phyloP scores from a whole-genome alignment of 2,329 filamentous ascomycete genomes.

The Xylaria hypoxylon region DNA sequence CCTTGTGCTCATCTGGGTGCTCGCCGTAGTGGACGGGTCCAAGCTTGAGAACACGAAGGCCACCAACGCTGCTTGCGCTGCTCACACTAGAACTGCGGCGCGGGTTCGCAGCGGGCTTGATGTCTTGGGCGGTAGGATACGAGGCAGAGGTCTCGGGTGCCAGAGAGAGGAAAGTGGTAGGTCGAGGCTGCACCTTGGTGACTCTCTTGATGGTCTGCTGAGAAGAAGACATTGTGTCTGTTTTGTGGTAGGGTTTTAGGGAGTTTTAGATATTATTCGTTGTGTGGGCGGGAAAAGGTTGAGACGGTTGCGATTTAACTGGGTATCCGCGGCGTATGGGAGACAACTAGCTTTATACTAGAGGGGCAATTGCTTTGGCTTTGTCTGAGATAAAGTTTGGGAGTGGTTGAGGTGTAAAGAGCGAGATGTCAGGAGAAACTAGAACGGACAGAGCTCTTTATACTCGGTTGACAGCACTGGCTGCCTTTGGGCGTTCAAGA shows the following conservation, averaged over 20 bases:
- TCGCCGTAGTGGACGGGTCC: slow-evolving; percentile 73
- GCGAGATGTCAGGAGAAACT: slow-evolving; percentile 10
- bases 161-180: slow-evolving; percentile 65
- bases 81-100: slow-evolving; percentile 68
- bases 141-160: slow-evolving; percentile 69
- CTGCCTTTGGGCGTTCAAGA: slow-evolving; percentile 20
- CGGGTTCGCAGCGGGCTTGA: slow-evolving; percentile 48
- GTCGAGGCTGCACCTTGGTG: slow-evolving; percentile 47
- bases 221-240: slow-evolving; percentile 48
- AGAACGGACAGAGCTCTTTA: slow-evolving; percentile 39
- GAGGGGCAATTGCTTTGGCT: slow-evolving; percentile 18
- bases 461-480: slow-evolving; percentile 29
- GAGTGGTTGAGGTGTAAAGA: slow-evolving; percentile 25
- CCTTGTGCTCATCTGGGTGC: slow-evolving; percentile 67
- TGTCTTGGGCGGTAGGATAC: slow-evolving; percentile 59
- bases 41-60: slow-evolving; percentile 70
- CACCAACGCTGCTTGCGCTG: slow-evolving; percentile 57
- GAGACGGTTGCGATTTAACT: not conserved
- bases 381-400: slow-evolving; percentile 28
- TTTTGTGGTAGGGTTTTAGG: slow-evolving; percentile 16
- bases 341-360: slow-evolving; percentile 23
- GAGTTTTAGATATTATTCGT: slow-evolving; percentile 16
- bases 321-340: not conserved
- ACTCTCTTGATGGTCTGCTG: slow-evolving; percentile 41
- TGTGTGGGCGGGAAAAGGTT: slow-evolving; percentile 27